phyloP scores from a whole-genome alignment of 148 eudicot species.

The Talinum fruticosum region DNA sequence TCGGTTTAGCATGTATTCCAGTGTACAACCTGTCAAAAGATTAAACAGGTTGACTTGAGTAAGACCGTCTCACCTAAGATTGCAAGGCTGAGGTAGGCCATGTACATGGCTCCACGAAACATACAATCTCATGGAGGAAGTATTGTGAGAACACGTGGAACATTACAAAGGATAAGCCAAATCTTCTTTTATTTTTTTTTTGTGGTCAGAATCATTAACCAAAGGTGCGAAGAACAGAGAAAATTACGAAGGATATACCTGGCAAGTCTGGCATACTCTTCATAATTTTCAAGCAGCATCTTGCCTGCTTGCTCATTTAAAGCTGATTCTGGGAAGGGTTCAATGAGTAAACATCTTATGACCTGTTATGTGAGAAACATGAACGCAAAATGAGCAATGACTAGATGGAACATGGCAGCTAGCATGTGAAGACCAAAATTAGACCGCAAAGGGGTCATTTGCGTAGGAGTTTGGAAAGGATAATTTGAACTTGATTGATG shows the following conservation, averaged over 20 bases:
- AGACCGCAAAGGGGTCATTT: too few species aligned
- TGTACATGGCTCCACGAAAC: too few species aligned
- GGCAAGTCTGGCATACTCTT: slow-evolving; percentile 93
- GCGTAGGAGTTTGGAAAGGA: too few species aligned
- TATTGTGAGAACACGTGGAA: too few species aligned
- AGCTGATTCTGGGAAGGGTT: slow-evolving; percentile 97
- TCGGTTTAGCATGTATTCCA: slow-evolving; percentile 87
- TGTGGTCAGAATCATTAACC: not conserved
- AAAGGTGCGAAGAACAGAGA: not conserved
- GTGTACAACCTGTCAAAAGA: slow-evolving; percentile 67
- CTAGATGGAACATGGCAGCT: too few species aligned
- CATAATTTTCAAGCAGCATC: slow-evolving; percentile 86
- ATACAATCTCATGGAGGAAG: too few species aligned
- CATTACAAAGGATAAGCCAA: too few species aligned
- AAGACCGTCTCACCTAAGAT: not conserved
- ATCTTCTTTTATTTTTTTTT: too few species aligned
- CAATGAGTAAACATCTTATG: slow-evolving; percentile 82
- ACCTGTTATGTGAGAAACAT: slow-evolving; percentile 51
- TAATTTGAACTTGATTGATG: too few species aligned
- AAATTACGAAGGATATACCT: slow-evolving; percentile 31
- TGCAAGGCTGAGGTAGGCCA: too few species aligned
- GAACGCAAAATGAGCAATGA: not conserved
- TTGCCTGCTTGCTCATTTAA: slow-evolving; percentile 90
- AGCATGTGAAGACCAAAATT: too few species aligned
- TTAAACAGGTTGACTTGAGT: not conserved